A percentile compares a stretch with the other conserved stretches of the same genome.
Evolutionary conservation across 2,329 filamentous ascomycete genomes (phyloP).

Genomic region (Bipolaris gigantea): DNA sequence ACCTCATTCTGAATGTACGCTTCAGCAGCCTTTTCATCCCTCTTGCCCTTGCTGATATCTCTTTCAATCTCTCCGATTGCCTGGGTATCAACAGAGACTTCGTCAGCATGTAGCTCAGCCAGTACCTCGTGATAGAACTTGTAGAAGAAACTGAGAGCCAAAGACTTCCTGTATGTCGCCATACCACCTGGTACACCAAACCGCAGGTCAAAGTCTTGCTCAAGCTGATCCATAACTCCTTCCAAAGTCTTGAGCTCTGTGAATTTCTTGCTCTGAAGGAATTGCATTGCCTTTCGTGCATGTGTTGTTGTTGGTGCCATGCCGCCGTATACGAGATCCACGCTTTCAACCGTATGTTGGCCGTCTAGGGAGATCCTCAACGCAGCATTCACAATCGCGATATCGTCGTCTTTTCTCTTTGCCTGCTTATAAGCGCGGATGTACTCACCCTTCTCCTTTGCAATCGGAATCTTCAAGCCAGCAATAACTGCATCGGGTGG

Average conservation of each 20-base stretch:
- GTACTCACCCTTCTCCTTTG: constrained; percentile 74
- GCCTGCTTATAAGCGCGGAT: constrained; percentile 93
- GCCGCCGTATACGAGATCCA: constrained; percentile 86
- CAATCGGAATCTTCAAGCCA: constrained; percentile 80
- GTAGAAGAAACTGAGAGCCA: constrained; percentile 94
- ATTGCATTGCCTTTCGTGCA: constrained; percentile 76
- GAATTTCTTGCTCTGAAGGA: constrained; percentile 75
- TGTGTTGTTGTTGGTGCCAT: constrained; percentile 93
- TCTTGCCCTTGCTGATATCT: constrained; percentile 75
- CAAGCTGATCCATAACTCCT: constrained; percentile 86
- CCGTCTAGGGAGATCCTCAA: constrained; percentile 73
- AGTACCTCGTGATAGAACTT: constrained; percentile 93
- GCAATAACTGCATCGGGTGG: constrained; percentile 81
- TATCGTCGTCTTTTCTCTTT: constrained; percentile 97
- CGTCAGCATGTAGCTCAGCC: constrained; percentile 59
- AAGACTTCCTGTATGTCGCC: constrained; percentile 90
- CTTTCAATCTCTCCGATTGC: constrained; percentile 84
- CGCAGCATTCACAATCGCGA: constrained; percentile 92
- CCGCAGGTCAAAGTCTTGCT: constrained; percentile 81
- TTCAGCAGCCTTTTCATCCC: constrained; percentile 73
- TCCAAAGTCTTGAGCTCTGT: constrained; percentile 82
- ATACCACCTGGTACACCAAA: constrained; percentile 96
- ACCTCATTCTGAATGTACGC: constrained; percentile 82
- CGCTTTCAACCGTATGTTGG: constrained; percentile 69
- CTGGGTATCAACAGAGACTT: constrained; percentile 65